phyloP scores from a whole-genome alignment of 768 basidiomycete genomes.

The Russula sp. region DNA sequence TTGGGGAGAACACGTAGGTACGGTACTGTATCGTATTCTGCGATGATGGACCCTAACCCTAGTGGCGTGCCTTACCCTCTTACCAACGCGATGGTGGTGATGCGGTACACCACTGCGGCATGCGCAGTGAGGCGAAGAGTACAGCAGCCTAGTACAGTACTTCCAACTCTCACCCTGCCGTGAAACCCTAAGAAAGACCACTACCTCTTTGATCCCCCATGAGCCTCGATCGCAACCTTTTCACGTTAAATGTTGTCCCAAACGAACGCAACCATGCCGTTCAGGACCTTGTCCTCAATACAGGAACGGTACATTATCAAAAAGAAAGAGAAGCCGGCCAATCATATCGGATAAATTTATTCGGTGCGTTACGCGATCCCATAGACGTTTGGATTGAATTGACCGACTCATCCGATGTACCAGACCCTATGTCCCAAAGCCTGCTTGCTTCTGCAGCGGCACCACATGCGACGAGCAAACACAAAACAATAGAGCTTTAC shows the following conservation, averaged over 20 bases:
- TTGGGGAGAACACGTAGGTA: too few species aligned
- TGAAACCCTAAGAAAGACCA: not conserved
- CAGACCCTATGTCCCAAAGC: slow-evolving; percentile 68
- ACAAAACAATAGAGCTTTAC: slow-evolving; percentile 65
- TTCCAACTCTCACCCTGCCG: too few species aligned
- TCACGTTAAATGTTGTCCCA: slow-evolving; percentile 63
- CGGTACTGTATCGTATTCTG: too few species aligned
- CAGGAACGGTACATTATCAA: slow-evolving; percentile 59
- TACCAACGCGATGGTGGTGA: too few species aligned
- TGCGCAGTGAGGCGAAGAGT: not conserved
- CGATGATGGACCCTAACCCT: too few species aligned
- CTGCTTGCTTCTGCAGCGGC: slow-evolving; percentile 63
- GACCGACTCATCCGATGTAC: not conserved
- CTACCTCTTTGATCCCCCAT: slow-evolving; percentile 31
- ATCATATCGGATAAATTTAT: slow-evolving; percentile 58
- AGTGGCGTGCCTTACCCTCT: too few species aligned
- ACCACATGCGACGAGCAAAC: slow-evolving; percentile 57
- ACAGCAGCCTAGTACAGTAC: not conserved
- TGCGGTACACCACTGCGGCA: not conserved
- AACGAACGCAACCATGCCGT: slow-evolving; percentile 52
- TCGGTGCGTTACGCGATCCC: slow-evolving; percentile 39
- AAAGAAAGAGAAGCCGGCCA: slow-evolving; percentile 52
- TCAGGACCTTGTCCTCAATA: slow-evolving; percentile 62
- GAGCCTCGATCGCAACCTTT: slow-evolving; percentile 82
- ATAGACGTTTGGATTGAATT: not conserved